A percentile compares a stretch with the other conserved stretches of the same genome.
Conservation (phyloP, 768 basidiomycete genomes). For the Amanita thiersii region DNA sequence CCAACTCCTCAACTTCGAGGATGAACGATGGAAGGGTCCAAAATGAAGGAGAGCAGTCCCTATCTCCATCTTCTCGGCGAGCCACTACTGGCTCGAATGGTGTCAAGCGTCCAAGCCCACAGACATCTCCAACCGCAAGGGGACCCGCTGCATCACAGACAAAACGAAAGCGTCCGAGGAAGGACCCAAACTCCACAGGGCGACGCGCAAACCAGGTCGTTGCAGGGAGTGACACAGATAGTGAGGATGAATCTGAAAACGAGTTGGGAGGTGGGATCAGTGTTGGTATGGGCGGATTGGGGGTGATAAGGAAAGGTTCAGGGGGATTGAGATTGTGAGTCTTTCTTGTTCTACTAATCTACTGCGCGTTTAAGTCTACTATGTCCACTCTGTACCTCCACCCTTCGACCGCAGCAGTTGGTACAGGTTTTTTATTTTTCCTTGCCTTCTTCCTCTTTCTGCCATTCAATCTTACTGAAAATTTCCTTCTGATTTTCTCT, state of each 20-base stretch:
- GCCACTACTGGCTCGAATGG: no score
- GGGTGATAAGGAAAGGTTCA: slow-evolving; percentile 24
- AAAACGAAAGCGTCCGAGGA: slow-evolving; percentile 20
- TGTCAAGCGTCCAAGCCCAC: slow-evolving; percentile 7
- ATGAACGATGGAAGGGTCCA: no score
- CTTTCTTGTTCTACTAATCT: not conserved
- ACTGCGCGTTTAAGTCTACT: not conserved
- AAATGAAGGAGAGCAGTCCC: no score
- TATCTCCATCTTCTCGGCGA: no score
- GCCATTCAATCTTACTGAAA: no score
- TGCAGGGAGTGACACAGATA: slow-evolving; percentile 26
- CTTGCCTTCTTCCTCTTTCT: no score
- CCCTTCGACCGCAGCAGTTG: not conserved
- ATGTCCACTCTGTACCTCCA: not conserved
- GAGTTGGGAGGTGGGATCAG: slow-evolving; percentile 31
- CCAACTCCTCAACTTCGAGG: no score
- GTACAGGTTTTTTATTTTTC: no score
- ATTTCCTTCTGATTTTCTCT: no score
- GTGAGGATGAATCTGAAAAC: slow-evolving; percentile 29
- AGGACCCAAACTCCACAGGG: slow-evolving; percentile 11
- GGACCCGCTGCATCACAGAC: slow-evolving; percentile 2
- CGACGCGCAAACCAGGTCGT: slow-evolving; percentile 13
- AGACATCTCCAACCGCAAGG: not conserved
- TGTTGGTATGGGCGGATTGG: slow-evolving; percentile 39
- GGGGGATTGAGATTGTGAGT: slow-evolving; percentile 31